phyloP scores from a whole-genome alignment of 1,139 yeast genomes.

The Williopsis jadinii region DNA sequence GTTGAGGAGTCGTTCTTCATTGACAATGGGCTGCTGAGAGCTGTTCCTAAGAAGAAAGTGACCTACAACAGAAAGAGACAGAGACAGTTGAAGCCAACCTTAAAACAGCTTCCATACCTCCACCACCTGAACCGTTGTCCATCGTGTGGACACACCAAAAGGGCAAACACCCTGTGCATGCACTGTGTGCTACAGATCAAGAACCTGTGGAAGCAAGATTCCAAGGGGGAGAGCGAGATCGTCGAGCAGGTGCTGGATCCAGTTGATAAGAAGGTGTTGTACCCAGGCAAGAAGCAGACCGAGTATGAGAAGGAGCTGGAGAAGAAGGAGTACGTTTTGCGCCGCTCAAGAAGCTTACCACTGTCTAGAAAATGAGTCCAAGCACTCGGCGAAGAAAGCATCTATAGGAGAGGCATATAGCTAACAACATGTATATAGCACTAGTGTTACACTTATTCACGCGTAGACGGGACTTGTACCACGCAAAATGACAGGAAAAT shows the following conservation, averaged over 20 bases:
- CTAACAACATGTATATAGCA: too few species aligned
- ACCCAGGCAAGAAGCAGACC: constrained; percentile 67
- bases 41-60: constrained; percentile 91
- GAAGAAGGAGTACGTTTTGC: constrained; percentile 58
- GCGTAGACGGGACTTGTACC: too few species aligned
- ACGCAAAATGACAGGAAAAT: too few species aligned
- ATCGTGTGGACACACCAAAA: constrained; percentile 87
- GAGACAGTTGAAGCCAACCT: constrained; percentile 75
- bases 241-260: constrained; percentile 45
- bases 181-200: constrained; percentile 81
- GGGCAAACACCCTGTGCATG: constrained; percentile 90
- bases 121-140: constrained; percentile 85
- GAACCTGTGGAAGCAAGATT: constrained; percentile 57
- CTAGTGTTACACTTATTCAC: too few species aligned
- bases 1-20: constrained; percentile 23
- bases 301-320: constrained; percentile 40
- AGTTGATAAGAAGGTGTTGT: constrained; percentile 57
- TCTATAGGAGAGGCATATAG: too few species aligned
- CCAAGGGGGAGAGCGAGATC: constrained; percentile 22
- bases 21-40: constrained; percentile 65
- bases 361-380: constrained; percentile 29
- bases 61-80: constrained; percentile 83
- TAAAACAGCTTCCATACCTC: constrained; percentile 70
- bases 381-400: too few species aligned
- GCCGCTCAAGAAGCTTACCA: constrained; percentile 49